These are phyloP conservation scores for Volvariella surrecta DNA, from an alignment of 1,284 basidiomycete genomes.

Conservation along the genomic window DNA sequence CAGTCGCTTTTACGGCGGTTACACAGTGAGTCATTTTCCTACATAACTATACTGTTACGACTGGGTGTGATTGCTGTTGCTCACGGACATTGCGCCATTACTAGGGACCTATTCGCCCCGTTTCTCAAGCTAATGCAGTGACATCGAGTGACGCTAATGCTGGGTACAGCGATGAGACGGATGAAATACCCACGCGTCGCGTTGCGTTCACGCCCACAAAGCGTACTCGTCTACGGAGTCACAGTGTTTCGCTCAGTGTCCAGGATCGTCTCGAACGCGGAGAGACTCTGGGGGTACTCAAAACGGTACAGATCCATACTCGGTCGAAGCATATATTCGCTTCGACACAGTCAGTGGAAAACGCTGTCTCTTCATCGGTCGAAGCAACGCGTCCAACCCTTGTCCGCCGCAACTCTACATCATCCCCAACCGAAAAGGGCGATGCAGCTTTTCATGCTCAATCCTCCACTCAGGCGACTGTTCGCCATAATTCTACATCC, in stretches of 20 bases:
- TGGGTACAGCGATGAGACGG: slow-evolving; percentile 50
- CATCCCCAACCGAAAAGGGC: slow-evolving; percentile 8
- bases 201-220: slow-evolving; percentile 22
- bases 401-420: slow-evolving; percentile 13
- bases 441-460: not conserved
- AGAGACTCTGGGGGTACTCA: slow-evolving; percentile 44
- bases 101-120: slow-evolving; percentile 55
- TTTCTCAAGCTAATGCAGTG: slow-evolving; percentile 60
- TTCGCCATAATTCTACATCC: slow-evolving; percentile 40
- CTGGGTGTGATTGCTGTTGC: not conserved
- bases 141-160: slow-evolving; percentile 37
- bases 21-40: slow-evolving; percentile 28
- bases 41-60: too few relatives aligned
- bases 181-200: slow-evolving; percentile 33
- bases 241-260: slow-evolving; percentile 42
- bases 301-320: slow-evolving; percentile 51
- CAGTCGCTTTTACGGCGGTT: slow-evolving; percentile 58
- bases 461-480: slow-evolving; percentile 10
- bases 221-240: slow-evolving; percentile 42
- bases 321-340: slow-evolving; percentile 49
- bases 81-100: slow-evolving; percentile 1
- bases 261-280: slow-evolving; percentile 30
- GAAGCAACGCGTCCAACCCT: slow-evolving; percentile 5
- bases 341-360: slow-evolving; percentile 13
- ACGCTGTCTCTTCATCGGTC: not conserved